Evolutionary conservation across 2,329 filamentous ascomycete genomes (phyloP).

Genomic region (Teratosphaeria pseudoeucalypti): DNA sequence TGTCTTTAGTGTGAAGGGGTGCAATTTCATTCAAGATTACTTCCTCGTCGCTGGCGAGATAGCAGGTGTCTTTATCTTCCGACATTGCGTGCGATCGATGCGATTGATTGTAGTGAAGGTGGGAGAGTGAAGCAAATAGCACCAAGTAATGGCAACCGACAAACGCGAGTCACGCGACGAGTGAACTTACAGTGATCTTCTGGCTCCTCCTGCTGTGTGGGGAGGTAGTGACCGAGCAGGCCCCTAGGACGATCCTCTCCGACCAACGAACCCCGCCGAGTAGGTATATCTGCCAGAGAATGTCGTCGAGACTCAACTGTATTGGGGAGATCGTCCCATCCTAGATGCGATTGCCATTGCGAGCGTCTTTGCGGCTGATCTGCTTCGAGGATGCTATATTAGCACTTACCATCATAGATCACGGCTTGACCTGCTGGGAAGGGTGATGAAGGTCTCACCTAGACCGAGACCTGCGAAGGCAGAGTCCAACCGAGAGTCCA

Average conservation of each 20-base stretch:
- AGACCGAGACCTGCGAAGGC: slow-evolving; percentile 19
- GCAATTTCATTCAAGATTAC: background rate
- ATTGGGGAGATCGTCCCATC: slow-evolving; percentile 52
- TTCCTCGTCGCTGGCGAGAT: background rate
- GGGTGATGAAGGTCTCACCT: slow-evolving; percentile 12
- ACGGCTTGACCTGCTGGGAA: slow-evolving; percentile 46
- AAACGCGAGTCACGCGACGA: background rate
- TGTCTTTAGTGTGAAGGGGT: background rate
- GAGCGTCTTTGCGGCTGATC: slow-evolving; percentile 19
- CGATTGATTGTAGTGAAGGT: background rate
- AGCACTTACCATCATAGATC: background rate
- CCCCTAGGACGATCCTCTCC: slow-evolving; percentile 4
- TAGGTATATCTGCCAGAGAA: slow-evolving; percentile 52
- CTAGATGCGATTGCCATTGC: slow-evolving; percentile 62
- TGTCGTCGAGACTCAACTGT: slow-evolving; percentile 66
- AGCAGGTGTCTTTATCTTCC: background rate
- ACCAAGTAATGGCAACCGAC: background rate
- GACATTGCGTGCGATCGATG: background rate
- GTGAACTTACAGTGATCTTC: background rate
- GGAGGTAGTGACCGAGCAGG: background rate
- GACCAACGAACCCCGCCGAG: slow-evolving; percentile 26
- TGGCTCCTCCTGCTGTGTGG: background rate
- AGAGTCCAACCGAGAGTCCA: slow-evolving; percentile 14
- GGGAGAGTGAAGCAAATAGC: background rate
- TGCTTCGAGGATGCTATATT: slow-evolving; percentile 4